Base-by-base conservation (phyloP, 176 grass and related monocot genomes). In the Bonia amplexicaulis region DNA sequence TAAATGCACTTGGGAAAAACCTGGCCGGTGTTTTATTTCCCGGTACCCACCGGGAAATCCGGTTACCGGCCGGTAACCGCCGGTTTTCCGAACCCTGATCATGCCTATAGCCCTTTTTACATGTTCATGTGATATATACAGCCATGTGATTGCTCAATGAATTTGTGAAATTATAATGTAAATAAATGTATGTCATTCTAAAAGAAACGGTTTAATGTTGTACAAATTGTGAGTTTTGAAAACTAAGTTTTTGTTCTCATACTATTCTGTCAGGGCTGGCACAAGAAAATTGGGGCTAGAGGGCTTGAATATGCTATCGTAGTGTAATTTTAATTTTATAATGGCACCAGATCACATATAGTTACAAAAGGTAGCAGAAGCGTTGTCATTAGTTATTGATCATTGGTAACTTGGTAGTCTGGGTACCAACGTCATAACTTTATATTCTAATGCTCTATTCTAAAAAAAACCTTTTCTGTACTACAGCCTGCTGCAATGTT, bases 401-500 rank as follows among this genome's bases (percentile, higher is more conserved):
- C 2, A 80, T 26, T 15, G 20, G 5, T 71, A 44, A 27, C 51
- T 82, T 62, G 2, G 37, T 66, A 48, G 17, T 77, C 35, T 82
- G 33, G 45, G 25, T 77, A 64, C 65, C 27, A 44, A 70, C 47
- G 78, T 49, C 17, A n/a, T 23, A 39, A 54, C 27, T 49, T 72
- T 66, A 15, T 69, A 40, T 66, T 58, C 47, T 82, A n/a, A 72
- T 42, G 19, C 54, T 13, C 16, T 82, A 63, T 25, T 71, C 41
- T 77, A 77, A 71, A 11, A 37, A 54, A 65, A n/a, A n/a, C 37
- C 40, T 77, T 81, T 80, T 60, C 26, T 84, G 7, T 62, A 49
- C 40, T 61, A 66, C 89, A 98, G 93, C 82, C 91, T 48, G 89
- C 91, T 35, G 96, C 96, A 40, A 95, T 98, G 93, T 98, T 98